phyloP scores from a whole-genome alignment of 495 filamentous ascomycete genomes.

The Tuber aestivum region DNA sequence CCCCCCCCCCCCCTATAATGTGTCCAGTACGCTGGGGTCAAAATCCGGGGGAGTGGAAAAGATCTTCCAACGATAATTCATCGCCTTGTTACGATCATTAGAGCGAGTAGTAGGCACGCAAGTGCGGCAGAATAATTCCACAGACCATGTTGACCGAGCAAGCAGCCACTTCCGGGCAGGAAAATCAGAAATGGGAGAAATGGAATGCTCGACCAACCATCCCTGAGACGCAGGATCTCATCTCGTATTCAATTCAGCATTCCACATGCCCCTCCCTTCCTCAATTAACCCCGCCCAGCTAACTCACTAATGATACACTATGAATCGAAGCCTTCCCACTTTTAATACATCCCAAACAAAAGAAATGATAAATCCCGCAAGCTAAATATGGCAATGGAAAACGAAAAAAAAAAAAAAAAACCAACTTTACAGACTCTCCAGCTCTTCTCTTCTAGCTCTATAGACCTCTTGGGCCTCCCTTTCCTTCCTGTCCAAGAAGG shows the following conservation, averaged over 20 bases:
- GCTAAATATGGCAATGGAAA: neutral
- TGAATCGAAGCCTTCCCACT: neutral
- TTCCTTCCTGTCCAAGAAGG: constrained; percentile 74
- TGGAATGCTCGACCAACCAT: neutral
- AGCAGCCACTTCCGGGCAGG: neutral
- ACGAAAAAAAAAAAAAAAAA: neutral
- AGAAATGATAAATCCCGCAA: neutral
- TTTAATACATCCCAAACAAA: constrained; percentile 1
- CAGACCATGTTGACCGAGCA: neutral
- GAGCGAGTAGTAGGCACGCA: neutral
- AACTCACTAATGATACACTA: neutral
- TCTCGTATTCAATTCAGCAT: neutral
- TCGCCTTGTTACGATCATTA: neutral
- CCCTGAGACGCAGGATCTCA: neutral
- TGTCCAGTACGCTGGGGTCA: no score
- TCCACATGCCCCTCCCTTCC: neutral
- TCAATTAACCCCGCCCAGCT: neutral
- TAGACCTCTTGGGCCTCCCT: constrained; percentile 87
- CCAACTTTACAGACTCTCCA: constrained; percentile 55
- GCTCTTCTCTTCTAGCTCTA: constrained; percentile 65
- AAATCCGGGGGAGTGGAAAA: neutral
- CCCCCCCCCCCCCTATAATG: no score
- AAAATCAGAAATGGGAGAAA: neutral
- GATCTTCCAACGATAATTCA: neutral
- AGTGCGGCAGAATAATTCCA: neutral